Conservation (phyloP, 331 rosid genomes). For the Quercus lobata region DNA sequence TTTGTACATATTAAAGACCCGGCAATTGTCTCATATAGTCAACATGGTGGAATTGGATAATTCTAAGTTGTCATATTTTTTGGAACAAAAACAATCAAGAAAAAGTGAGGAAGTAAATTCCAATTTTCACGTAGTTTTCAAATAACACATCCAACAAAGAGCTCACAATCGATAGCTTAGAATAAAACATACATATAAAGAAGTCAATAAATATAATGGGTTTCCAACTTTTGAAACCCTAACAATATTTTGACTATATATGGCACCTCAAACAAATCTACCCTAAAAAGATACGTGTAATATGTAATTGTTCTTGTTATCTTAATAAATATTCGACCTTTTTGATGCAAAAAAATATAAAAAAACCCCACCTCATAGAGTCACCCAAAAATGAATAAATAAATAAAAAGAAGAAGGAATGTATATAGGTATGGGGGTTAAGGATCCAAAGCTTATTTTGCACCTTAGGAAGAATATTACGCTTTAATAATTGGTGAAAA, state of each 20-base stretch:
- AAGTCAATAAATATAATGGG: too few species aligned
- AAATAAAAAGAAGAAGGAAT: neutral
- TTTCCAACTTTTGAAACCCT: too few species aligned
- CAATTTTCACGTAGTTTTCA: neutral
- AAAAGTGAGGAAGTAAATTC: neutral
- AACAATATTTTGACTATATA: too few species aligned
- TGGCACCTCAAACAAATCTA: too few species aligned
- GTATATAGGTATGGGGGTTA: neutral
- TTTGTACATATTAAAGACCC: neutral
- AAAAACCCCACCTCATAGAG: neutral
- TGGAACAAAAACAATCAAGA: too few species aligned
- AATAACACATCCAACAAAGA: neutral
- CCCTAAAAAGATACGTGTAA: too few species aligned
- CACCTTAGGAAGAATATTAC: conserved; percentile 27
- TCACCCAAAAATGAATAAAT: neutral
- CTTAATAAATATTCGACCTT: too few species aligned
- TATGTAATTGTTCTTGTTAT: too few species aligned
- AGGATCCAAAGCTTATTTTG: conserved; percentile 15
- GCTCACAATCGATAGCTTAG: too few species aligned
- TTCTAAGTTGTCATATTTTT: too few species aligned
- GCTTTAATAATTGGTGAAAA: conserved; percentile 63
- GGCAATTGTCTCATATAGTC: neutral
- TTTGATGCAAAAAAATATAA: too few species aligned
- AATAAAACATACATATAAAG: too few species aligned
- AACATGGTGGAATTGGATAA: neutral